phyloP scores from a whole-genome alignment of 176 grass and related monocot genomes.

The Ananas comosus region DNA sequence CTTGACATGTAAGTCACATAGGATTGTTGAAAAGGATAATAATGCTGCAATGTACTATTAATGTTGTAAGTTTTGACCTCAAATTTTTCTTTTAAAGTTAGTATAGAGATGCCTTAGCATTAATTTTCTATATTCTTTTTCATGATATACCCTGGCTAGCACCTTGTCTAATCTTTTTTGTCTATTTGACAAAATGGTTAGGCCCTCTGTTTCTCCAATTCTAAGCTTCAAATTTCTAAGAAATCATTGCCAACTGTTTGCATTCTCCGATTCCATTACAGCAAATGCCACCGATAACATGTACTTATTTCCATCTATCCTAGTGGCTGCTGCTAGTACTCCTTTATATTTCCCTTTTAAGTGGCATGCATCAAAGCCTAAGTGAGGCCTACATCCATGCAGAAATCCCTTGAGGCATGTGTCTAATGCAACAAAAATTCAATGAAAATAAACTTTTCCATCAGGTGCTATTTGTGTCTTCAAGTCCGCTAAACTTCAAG shows the following conservation, averaged over 20 bases:
- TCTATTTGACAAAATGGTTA: too few relatives aligned
- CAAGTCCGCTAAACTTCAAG: too few relatives aligned
- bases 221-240: not conserved
- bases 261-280: conserved; percentile 5
- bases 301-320: not conserved
- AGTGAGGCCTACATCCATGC: conserved; percentile 4
- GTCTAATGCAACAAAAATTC: not conserved
- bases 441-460: not conserved
- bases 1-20: too few relatives aligned
- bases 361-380: conserved; percentile 10
- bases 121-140: too few relatives aligned
- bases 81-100: too few relatives aligned
- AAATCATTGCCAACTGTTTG: conserved; percentile 4
- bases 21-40: too few relatives aligned
- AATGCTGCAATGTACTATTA: too few relatives aligned
- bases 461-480: too few relatives aligned
- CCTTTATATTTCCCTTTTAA: conserved; percentile 8
- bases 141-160: too few relatives aligned
- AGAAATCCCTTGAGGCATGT: not conserved
- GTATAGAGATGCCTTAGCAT: too few relatives aligned
- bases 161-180: too few relatives aligned
- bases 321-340: not conserved
- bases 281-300: not conserved
- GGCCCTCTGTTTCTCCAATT: not conserved
- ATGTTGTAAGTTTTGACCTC: too few relatives aligned